Percentiles rank a stretch among this genome's conserved stretches.
Evolutionary conservation across 257 asterid species (phyloP).

Genomic region (Petunia axillaris): DNA sequence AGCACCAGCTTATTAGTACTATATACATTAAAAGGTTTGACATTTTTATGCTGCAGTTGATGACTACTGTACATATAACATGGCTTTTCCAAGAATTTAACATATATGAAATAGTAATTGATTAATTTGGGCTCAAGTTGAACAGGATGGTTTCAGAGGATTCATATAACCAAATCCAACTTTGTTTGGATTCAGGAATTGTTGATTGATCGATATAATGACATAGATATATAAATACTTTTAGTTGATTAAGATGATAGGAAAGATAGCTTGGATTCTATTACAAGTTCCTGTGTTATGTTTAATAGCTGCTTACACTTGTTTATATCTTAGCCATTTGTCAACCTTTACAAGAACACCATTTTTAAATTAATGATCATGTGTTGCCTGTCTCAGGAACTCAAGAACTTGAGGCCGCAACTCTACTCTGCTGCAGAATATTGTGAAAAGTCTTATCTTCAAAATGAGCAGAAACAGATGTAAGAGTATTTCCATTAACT

Average conservation of each 20-base stretch:
- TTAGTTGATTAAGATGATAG: not conserved
- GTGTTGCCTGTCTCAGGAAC: conserved; percentile 62
- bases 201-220: conserved; percentile 19
- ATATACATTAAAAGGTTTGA: not conserved
- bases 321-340: not conserved
- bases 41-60: not conserved
- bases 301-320: not conserved
- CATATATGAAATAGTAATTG: not conserved
- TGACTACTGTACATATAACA: not conserved
- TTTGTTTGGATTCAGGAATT: not conserved
- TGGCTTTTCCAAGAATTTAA: not conserved
- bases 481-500: conserved; percentile 36
- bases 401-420: conserved; percentile 90
- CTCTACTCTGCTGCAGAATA: conserved; percentile 96
- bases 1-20: not conserved
- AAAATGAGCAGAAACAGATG: conserved; percentile 92
- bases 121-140: not conserved
- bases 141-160: not conserved
- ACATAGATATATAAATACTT: too few relatives aligned
- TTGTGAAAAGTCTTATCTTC: conserved; percentile 86
- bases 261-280: not conserved
- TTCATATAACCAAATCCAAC: not conserved
- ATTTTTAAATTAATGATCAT: conserved; percentile 26
- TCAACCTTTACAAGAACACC: not conserved
- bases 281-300: not conserved